phyloP scores from a whole-genome alignment of 179 eudicot genomes.

The Amaranthus tricolor region DNA sequence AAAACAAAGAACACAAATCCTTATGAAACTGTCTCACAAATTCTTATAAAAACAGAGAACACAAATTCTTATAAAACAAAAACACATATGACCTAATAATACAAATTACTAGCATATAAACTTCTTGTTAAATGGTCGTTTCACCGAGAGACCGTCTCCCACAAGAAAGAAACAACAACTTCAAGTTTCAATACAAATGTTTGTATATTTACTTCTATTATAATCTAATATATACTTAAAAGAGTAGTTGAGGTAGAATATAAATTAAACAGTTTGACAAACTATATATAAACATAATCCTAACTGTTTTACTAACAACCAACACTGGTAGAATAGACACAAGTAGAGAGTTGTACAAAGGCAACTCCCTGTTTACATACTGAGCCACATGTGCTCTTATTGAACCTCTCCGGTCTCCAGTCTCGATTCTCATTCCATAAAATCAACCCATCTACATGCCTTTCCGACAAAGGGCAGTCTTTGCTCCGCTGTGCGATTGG shows the following conservation, averaged over 20 bases:
- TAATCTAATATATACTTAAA: not conserved
- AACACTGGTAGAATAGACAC: conserved; percentile 6
- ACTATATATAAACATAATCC: not conserved
- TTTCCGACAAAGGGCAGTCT: not conserved
- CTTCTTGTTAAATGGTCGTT: too few relatives aligned
- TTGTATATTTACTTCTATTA: too few relatives aligned
- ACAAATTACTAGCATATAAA: too few relatives aligned
- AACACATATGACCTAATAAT: too few relatives aligned
- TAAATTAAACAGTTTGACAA: not conserved
- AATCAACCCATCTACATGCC: conserved; percentile 2
- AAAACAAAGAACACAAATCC: too few relatives aligned
- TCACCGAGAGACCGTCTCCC: too few relatives aligned
- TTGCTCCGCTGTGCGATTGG: not conserved
- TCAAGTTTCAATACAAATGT: too few relatives aligned
- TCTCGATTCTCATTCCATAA: not conserved
- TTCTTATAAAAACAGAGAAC: too few relatives aligned
- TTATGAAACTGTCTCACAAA: too few relatives aligned
- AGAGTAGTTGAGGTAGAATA: not conserved
- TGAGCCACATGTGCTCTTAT: conserved; percentile 5
- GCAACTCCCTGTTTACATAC: conserved; percentile 5
- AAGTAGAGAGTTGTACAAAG: conserved; percentile 2
- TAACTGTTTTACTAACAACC: conserved; percentile 7
- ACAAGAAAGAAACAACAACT: too few relatives aligned
- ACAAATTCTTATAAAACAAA: too few relatives aligned
- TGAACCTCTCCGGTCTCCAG: not conserved